Conservation (phyloP, 495 filamentous ascomycete genomes). For the Chaetomium tenue region DNA sequence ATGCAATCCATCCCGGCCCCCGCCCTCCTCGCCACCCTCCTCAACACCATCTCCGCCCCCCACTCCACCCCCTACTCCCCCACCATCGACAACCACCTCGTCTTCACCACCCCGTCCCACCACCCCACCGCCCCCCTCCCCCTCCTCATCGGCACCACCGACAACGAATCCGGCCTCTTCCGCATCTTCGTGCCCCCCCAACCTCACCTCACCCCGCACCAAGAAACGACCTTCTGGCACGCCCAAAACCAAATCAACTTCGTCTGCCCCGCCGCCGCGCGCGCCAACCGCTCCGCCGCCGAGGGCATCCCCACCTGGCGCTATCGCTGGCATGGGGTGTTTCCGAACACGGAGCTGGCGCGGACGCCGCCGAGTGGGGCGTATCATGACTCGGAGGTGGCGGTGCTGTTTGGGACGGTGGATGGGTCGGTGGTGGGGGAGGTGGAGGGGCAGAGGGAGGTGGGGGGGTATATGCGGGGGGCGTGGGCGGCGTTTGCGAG, state of each 20-base stretch:
- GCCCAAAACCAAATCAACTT: constrained; percentile 31
- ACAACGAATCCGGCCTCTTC: constrained; percentile 49
- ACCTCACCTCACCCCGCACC: not conserved
- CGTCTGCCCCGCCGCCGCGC: constrained; percentile 43
- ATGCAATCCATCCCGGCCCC: constrained; percentile 39
- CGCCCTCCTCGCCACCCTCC: constrained; percentile 23
- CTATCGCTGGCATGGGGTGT: constrained; percentile 53
- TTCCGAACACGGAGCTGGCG: constrained; percentile 44
- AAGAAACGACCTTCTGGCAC: not conserved
- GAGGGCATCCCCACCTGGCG: constrained; percentile 48
- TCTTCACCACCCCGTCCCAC: constrained; percentile 45
- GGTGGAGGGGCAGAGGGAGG: constrained; percentile 31
- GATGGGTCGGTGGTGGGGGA: not conserved
- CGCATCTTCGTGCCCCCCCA: constrained; percentile 29
- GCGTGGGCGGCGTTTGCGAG: constrained; percentile 54
- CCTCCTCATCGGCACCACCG: constrained; percentile 45
- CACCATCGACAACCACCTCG: constrained; percentile 45
- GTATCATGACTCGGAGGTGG: constrained; percentile 44
- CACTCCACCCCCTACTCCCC: constrained; percentile 41
- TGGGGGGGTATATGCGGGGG: constrained; percentile 42
- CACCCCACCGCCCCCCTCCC: constrained; percentile 38
- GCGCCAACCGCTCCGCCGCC: constrained; percentile 35
- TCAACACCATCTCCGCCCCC: constrained; percentile 24
- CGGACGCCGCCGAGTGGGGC: constrained; percentile 46
- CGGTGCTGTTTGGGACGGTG: constrained; percentile 1